Base-by-base conservation (phyloP, 2,329 filamentous ascomycete genomes). In the Paradendryphiella salina region DNA sequence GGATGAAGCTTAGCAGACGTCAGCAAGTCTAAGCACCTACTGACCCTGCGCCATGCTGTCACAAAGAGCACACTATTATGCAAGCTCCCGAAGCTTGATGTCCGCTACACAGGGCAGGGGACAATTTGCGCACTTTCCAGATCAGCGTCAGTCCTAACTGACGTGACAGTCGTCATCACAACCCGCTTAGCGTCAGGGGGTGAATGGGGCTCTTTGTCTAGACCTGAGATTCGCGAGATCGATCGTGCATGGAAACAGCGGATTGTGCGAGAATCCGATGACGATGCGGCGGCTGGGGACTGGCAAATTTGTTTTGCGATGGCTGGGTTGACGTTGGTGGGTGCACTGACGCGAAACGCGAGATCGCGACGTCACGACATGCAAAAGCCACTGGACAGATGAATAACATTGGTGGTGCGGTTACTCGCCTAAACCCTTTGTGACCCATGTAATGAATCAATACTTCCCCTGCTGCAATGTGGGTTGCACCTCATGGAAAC, bases 151-250 rank as follows among this genome's bases (percentile, higher is more conserved):
- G 35, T 32, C 31, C 48, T 34, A 43, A 37, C 47, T 34, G 23
- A 38, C 33, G 18, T 42, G 35, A 58, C 40, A 31, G 50, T 54
- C 45, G 57, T 64, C 60, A 59, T 64, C 62, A 65, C 64, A 20
- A 63, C 42, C 13, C 23, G 34, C 17, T 37, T 68, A 68, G 64
- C 56, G 52, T 50, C 62, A 64, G 64, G 63, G 23, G 36, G 58
- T 52, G 33, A 14, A 34, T 49, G 52, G 48, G 42, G 38, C 45
- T 52, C 41, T 56, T 37, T 59, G 48, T 56, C 54, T 56, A 34
- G 40, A 42, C 11, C 29, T 37, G 28, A 62, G 57, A 62, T 64
- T 63, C 50, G 57, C 54, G 45, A 59, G 54, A 67, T 66, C 60
- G 63, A 60, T 56, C 47, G 47, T 52, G 45, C 39, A 44, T 46